phyloP scores from a whole-genome alignment of 1,284 basidiomycete genomes.

The Earliella scabrosa region DNA sequence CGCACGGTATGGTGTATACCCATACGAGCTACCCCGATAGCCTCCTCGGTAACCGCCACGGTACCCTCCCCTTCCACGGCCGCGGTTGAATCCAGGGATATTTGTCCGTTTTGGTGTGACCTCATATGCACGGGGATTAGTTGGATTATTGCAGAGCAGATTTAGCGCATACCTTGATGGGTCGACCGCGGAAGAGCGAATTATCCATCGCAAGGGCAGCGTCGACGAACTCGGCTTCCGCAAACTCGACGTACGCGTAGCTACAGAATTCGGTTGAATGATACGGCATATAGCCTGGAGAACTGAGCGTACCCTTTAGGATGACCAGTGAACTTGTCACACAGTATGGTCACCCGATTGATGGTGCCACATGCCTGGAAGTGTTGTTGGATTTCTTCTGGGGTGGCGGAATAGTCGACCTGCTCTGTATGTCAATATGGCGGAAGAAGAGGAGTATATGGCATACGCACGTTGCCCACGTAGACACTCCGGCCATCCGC shows the following conservation, averaged over 20 bases:
- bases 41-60: constrained; percentile 76
- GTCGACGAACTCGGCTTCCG: constrained; percentile 92
- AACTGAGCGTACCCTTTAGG: constrained; percentile 85
- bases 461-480: constrained; percentile 88
- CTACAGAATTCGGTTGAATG: constrained; percentile 44
- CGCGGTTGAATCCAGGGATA: constrained; percentile 87
- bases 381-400: constrained; percentile 97
- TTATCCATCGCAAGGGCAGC: constrained; percentile 96
- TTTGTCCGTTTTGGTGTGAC: constrained; percentile 94
- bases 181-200: constrained; percentile 89
- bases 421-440: constrained; percentile 38
- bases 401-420: constrained; percentile 98
- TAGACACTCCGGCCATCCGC: constrained; percentile 92
- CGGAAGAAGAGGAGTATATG: neutral
- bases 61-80: constrained; percentile 65
- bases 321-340: constrained; percentile 99
- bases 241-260: constrained; percentile 99
- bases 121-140: constrained; percentile 43
- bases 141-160: constrained; percentile 23
- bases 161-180: constrained; percentile 75
- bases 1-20: constrained; percentile 80
- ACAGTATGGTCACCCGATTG: constrained; percentile 98
- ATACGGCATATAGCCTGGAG: neutral
- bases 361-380: constrained; percentile 98
- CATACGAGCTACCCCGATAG: constrained; percentile 53